Evolutionary conservation across 768 basidiomycete genomes (phyloP).

Genomic region (Jaapia argillacea): DNA sequence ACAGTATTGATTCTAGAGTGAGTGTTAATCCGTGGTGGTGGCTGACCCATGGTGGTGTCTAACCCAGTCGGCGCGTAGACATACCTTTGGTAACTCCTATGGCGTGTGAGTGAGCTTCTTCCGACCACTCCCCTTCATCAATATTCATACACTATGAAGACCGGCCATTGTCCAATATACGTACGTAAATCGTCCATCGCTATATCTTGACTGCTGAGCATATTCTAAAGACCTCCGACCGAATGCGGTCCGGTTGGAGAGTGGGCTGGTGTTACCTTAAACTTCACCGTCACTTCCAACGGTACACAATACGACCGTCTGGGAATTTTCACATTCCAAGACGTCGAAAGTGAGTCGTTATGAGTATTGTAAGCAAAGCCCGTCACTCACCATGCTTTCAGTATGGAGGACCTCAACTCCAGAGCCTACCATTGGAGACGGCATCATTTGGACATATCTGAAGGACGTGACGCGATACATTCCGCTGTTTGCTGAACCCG

Average conservation of each 20-base stretch:
- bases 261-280: conserved; percentile 68
- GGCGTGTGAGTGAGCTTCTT: background rate
- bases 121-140: background rate
- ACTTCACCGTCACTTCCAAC: conserved; percentile 70
- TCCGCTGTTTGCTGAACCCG: conserved; percentile 58
- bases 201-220: background rate
- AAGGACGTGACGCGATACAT: conserved; percentile 70
- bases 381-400: conserved; percentile 14
- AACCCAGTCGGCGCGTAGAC: conserved; percentile 25
- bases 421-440: conserved; percentile 50
- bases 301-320: conserved; percentile 37
- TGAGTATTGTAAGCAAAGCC: too few relatives aligned
- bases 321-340: conserved; percentile 64
- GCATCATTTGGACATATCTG: conserved; percentile 70
- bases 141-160: background rate
- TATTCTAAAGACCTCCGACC: conserved; percentile 47
- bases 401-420: conserved; percentile 80
- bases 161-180: background rate
- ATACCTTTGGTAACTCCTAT: conserved; percentile 57
- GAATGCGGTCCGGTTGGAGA: conserved; percentile 61
- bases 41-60: background rate
- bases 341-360: conserved; percentile 65
- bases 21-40: conserved; percentile 11
- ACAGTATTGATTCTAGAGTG: conserved; percentile 57
- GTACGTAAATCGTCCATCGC: too few relatives aligned